A percentile compares a stretch with the other conserved stretches of the same genome.
Conservation (phyloP, 169 alveolate species). For the Plasmodium malariae region DNA sequence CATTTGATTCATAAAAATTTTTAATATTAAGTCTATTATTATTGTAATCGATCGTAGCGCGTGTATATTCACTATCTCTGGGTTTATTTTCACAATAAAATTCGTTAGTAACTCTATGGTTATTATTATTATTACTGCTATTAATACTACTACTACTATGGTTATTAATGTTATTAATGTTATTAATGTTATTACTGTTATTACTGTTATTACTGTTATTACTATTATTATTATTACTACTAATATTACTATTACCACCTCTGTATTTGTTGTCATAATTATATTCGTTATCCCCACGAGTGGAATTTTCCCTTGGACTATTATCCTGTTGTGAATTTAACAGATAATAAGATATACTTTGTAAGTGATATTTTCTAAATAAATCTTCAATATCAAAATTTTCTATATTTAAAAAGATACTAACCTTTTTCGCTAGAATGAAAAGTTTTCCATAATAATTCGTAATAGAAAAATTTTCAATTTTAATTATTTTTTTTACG, state of each 20-base stretch:
- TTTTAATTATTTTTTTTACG: slow-evolving; percentile 54
- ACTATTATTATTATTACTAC: not conserved
- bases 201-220: not conserved
- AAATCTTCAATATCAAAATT: slow-evolving; percentile 53
- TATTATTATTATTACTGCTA: too few species aligned
- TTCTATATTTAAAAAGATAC: slow-evolving; percentile 30
- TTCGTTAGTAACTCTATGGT: too few species aligned
- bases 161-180: too few species aligned
- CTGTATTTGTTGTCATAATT: slow-evolving; percentile 2
- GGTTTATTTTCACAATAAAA: too few species aligned
- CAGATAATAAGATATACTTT: slow-evolving; percentile 46
- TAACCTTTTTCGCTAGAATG: slow-evolving; percentile 50
- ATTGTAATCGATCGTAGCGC: not conserved
- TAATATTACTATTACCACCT: not conserved
- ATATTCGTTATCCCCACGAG: not conserved
- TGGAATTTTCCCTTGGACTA: not conserved
- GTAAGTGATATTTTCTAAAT: slow-evolving; percentile 42
- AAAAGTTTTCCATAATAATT: slow-evolving; percentile 67
- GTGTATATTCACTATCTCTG: not conserved
- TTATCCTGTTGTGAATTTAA: slow-evolving; percentile 32
- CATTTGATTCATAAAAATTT: not conserved
- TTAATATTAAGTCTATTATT: not conserved
- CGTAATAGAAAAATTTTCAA: slow-evolving; percentile 58
- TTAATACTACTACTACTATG: too few species aligned
- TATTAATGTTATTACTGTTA: too few species aligned